These are phyloP conservation scores for Candida loeiensis DNA, from an alignment of 805 yeast genomes.

Conservation along the genomic window DNA sequence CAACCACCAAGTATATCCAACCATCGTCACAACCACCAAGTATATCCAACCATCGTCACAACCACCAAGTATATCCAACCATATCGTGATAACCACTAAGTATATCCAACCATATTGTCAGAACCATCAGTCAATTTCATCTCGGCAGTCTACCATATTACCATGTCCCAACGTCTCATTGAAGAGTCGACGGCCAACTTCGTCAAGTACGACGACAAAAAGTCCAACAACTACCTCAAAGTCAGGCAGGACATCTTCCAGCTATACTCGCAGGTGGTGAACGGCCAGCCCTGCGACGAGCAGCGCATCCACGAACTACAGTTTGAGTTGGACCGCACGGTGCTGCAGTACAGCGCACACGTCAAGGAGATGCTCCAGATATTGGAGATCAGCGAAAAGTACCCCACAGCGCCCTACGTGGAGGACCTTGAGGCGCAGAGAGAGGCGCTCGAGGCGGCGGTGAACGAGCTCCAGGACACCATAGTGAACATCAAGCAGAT, in stretches of 20 bases:
- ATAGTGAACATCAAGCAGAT: conserved; percentile 24
- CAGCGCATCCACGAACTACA: not conserved
- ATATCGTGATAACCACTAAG: too few species aligned
- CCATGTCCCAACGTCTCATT: too few species aligned
- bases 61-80: too few species aligned
- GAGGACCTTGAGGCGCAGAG: conserved; percentile 21
- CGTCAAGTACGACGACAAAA: conserved; percentile 32
- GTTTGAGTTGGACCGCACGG: conserved; percentile 19
- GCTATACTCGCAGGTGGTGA: conserved; percentile 14
- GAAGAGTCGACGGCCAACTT: conserved; percentile 28
- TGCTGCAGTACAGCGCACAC: conserved; percentile 25
- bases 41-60: too few species aligned
- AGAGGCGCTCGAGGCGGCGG: conserved; percentile 16
- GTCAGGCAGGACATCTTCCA: conserved; percentile 30
- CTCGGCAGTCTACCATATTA: too few species aligned
- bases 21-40: too few species aligned
- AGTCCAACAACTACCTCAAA: conserved; percentile 29
- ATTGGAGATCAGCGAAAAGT: conserved; percentile 15
- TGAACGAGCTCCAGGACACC: conserved; percentile 15
- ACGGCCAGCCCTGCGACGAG: not conserved
- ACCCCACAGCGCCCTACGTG: conserved; percentile 14
- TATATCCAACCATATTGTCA: too few species aligned
- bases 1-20: too few species aligned
- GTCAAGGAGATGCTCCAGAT: conserved; percentile 19
- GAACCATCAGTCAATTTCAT: too few species aligned